A percentile compares a stretch with the other conserved stretches of the same genome.
These are phyloP conservation scores for Croton setiger DNA, from an alignment of 441 rosid genomes.

Conservation along the genomic window DNA sequence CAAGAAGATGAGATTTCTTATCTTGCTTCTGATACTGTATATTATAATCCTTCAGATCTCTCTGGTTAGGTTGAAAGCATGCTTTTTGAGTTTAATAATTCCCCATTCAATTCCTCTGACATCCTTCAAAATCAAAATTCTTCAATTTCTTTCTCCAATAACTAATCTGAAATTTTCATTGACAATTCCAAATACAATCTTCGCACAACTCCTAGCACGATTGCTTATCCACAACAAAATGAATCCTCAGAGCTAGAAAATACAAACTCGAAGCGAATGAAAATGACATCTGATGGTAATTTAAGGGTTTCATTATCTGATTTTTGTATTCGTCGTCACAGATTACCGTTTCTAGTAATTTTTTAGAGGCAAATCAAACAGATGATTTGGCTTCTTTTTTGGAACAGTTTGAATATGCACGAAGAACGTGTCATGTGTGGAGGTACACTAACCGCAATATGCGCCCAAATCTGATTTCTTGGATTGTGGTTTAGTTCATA, in stretches of 20 bases:
- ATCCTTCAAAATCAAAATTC: conserved; percentile 17
- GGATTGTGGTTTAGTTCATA: too few species aligned
- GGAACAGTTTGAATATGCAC: too few species aligned
- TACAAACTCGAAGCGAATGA: conserved; percentile 36
- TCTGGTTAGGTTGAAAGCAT: conserved; percentile 71
- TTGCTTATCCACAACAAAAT: conserved; percentile 50
- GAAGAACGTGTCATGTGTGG: too few species aligned
- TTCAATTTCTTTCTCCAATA: conserved; percentile 24
- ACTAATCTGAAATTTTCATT: conserved; percentile 19
- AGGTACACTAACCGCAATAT: too few species aligned
- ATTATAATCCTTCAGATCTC: conserved; percentile 74
- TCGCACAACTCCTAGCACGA: conserved; percentile 72
- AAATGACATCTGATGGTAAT: conserved; percentile 21
- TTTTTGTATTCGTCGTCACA: conserved; percentile 9
- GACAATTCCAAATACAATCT: conserved; percentile 66
- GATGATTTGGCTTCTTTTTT: too few species aligned
- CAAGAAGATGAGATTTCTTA: conserved; percentile 62
- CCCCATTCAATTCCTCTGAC: conserved; percentile 18
- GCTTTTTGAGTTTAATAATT: conserved; percentile 57
- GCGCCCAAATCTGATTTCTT: too few species aligned
- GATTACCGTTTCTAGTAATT: conserved; percentile 17
- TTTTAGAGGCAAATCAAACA: conserved; percentile 23
- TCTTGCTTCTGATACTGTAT: conserved; percentile 62
- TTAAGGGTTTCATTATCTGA: not conserved
- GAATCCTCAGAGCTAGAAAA: conserved; percentile 14